Base-by-base conservation (phyloP, 1,284 basidiomycete species). In the Erythrobasidium hasegawianum region DNA sequence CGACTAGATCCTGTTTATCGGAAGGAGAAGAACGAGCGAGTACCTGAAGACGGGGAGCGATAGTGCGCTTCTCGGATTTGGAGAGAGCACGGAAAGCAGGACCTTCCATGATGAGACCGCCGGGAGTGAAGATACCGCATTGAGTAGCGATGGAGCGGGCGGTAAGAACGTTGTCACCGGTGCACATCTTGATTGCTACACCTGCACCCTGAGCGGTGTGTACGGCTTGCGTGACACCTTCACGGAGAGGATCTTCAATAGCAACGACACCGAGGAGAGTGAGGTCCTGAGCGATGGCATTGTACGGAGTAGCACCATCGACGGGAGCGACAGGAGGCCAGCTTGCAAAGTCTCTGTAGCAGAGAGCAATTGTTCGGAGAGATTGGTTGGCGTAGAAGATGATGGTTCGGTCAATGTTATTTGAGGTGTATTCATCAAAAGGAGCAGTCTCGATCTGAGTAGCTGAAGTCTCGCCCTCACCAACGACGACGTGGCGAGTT, bases 171-270 rank as follows among this genome's bases (percentile, higher is more conserved):
- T 97, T 98, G 80, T 98, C 95, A 75, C 94, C 95, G 0, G 95
- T 97, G 78, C 91, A 96, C 94, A 98, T 98, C 81, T 97, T 97
- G 80, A 98, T 87, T 29, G 84, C 83, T n/a, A 98, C 93, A 72
- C 94, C 94, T 43, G 96, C 68, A 20, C 41, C 54, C 27, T 60
- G 53, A 43, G 43, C 26, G 24, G 50, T 86, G 57, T 83, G 81
- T 26, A 98, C 95, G 26, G 94, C 92, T 14, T 93, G 84, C 8
- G 84, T 84, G 20, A 98, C 94, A 76, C 93, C 92, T 0, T 85
- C 83, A 45, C 95, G 89, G 4, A 98, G 83, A 39, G 95, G 95
- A 76, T 98, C 96, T 76, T 97, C 94, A 75, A 98, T 96, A 75
- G 91, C 95, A 70, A 86, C 85, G 71, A 98, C 87, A 50, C 84